Conservation (phyloP, 2,329 filamentous ascomycete species). For the Corynespora cassiicola region DNA sequence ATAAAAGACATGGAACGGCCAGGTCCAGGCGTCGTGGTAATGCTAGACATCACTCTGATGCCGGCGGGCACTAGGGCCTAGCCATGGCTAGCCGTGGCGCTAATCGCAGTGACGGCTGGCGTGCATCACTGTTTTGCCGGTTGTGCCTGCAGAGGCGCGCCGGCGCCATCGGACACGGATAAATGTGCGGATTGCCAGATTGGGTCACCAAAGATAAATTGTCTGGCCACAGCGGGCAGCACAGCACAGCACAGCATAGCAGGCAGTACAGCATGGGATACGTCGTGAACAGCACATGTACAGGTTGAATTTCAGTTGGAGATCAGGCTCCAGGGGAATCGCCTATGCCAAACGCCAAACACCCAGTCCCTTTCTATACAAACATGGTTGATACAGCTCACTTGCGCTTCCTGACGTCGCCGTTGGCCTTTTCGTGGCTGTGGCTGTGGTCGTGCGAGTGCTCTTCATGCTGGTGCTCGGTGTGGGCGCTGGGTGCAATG, state of each 20-base stretch:
- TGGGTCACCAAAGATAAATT: no score
- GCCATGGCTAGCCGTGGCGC: conserved; percentile 9
- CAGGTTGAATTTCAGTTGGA: no score
- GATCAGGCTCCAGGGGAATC: conserved; percentile 25
- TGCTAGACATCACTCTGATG: no score
- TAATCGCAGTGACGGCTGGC: conserved; percentile 20
- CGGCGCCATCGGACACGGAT: conserved; percentile 29
- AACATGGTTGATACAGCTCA: conserved; percentile 26
- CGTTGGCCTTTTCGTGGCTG: conserved; percentile 26
- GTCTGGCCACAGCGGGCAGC: no score
- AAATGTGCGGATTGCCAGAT: conserved; percentile 19
- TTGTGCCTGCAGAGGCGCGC: conserved; percentile 30
- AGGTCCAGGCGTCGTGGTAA: no score
- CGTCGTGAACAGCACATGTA: no score
- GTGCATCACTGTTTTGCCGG: conserved; percentile 39
- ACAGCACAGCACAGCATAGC: no score
- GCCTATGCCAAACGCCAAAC: conserved; percentile 23
- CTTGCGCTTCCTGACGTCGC: conserved; percentile 24
- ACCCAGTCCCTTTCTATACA: conserved; percentile 16
- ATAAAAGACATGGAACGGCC: conserved; percentile 5
- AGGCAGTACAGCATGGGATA: no score
- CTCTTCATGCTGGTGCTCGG: conserved; percentile 33
- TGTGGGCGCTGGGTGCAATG: conserved; percentile 43
- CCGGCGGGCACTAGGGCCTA: no score
- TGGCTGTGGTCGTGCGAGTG: conserved; percentile 35